phyloP scores from a whole-genome alignment of 1,284 basidiomycete species.

The Rugosomyces carneus region DNA sequence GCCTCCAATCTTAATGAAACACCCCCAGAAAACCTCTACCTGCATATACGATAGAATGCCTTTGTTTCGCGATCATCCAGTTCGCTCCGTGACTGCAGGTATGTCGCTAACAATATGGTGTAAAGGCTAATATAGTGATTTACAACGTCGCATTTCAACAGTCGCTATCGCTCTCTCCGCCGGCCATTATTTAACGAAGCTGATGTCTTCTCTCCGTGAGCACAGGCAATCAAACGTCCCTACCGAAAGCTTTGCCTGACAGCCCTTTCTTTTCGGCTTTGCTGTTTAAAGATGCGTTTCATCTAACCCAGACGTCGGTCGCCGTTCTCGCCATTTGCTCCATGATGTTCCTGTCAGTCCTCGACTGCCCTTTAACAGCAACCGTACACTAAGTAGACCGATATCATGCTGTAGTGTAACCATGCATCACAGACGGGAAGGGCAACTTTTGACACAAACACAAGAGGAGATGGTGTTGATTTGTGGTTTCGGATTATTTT shows the following conservation, averaged over 20 bases:
- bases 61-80: conserved; percentile 33
- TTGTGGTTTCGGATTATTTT: conserved; percentile 61
- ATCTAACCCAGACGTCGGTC: conserved; percentile 66
- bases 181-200: conserved; percentile 32
- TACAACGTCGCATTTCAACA: conserved; percentile 14
- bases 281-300: conserved; percentile 47
- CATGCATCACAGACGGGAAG: conserved; percentile 56
- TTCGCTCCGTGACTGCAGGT: conserved; percentile 34
- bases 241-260: conserved; percentile 2
- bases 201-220: conserved; percentile 41
- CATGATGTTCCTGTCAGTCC: conserved; percentile 57
- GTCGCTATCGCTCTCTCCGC: conserved; percentile 29
- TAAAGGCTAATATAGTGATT: not conserved
- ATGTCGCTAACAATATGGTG: conserved; percentile 9
- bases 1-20: not conserved
- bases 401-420: conserved; percentile 40
- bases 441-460: conserved; percentile 51
- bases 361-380: not conserved
- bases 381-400: not conserved
- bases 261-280: not conserved
- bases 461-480: conserved; percentile 72
- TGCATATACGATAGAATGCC: conserved; percentile 26
- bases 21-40: not conserved
- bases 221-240: conserved; percentile 4
- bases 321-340: conserved; percentile 58